Conservation (phyloP, 352 stramenopile species). For the Aphanomyces cochlioides region DNA sequence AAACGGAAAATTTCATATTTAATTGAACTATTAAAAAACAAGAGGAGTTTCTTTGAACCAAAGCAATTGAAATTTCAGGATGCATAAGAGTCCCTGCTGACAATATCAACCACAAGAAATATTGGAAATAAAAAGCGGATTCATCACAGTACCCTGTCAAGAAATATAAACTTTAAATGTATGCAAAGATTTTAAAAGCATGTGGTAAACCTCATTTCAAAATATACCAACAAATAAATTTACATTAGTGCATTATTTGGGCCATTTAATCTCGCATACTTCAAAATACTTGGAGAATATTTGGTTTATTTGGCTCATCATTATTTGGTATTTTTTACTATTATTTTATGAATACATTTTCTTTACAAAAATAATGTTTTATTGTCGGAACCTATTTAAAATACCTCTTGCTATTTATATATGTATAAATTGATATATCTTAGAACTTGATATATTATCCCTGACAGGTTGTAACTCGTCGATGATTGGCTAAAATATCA, state of each 20-base stretch:
- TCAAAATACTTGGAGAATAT: constrained; percentile 7
- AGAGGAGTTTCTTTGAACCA: constrained; percentile 3
- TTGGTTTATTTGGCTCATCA: constrained; percentile 6
- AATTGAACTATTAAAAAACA: not conserved
- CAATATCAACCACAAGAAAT: too few relatives aligned
- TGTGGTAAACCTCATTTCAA: constrained; percentile 6
- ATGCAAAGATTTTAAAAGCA: constrained; percentile 2
- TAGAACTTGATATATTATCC: constrained; percentile 5
- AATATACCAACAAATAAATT: constrained; percentile 6
- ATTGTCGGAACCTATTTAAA: too few relatives aligned
- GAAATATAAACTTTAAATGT: constrained; percentile 9
- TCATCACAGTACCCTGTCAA: constrained; percentile 2
- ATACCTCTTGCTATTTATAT: constrained; percentile 5
- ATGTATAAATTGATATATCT: constrained; percentile 6
- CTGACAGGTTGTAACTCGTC: constrained; percentile 4
- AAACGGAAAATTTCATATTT: constrained; percentile 1
- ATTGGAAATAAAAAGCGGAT: constrained; percentile 4
- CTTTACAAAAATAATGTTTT: constrained; percentile 1
- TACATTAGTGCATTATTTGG: constrained; percentile 4
- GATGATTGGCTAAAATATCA: constrained; percentile 7
- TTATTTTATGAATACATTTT: constrained; percentile 9
- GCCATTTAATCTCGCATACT: constrained; percentile 3
- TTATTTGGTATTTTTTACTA: constrained; percentile 6
- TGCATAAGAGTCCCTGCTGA: not conserved
- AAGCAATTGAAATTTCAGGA: constrained; percentile 4